These are phyloP conservation scores for Dactylellina leptospora DNA, from an alignment of 2,329 filamentous ascomycete genomes.

Conservation along the genomic window DNA sequence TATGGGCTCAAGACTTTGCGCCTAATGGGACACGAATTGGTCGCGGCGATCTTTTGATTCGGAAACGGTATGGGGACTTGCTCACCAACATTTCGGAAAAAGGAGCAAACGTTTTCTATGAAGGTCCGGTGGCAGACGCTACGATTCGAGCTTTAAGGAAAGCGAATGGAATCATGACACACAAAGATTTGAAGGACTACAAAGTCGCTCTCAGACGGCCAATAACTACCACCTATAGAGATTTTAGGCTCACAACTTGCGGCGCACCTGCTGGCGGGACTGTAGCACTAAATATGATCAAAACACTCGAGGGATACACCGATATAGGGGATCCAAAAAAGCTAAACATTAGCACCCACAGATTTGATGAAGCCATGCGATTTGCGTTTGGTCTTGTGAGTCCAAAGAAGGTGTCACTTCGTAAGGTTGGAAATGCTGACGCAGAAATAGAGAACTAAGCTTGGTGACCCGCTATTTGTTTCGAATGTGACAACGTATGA, in stretches of 20 bases:
- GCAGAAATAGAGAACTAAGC: slow-evolving; percentile 68
- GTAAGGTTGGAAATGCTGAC: background rate
- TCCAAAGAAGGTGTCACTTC: background rate
- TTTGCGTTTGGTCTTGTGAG: slow-evolving; percentile 76
- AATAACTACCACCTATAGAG: slow-evolving; percentile 72
- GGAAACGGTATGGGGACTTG: too few species aligned
- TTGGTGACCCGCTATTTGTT: slow-evolving; percentile 81
- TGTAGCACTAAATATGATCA: slow-evolving; percentile 78
- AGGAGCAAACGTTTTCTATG: too few species aligned
- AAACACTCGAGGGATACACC: slow-evolving; percentile 80
- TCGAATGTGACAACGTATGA: slow-evolving; percentile 71
- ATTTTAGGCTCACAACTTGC: slow-evolving; percentile 73
- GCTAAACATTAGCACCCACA: slow-evolving; percentile 76
- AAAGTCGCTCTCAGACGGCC: slow-evolving; percentile 70
- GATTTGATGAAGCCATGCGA: slow-evolving; percentile 84
- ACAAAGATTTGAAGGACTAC: slow-evolving; percentile 82
- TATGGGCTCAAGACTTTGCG: too few species aligned
- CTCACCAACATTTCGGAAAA: too few species aligned
- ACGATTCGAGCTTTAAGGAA: too few species aligned
- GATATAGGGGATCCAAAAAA: slow-evolving; percentile 67
- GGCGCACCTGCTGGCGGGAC: slow-evolving; percentile 80
- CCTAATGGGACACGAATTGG: too few species aligned
- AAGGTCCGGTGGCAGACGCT: too few species aligned
- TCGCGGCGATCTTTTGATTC: too few species aligned
- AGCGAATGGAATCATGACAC: too few species aligned